Percentiles rank a stretch among this genome's conserved stretches.
Evolutionary conservation across 306 rosid genomes (phyloP).

Genomic region (Astragalus glycyphyllos): DNA sequence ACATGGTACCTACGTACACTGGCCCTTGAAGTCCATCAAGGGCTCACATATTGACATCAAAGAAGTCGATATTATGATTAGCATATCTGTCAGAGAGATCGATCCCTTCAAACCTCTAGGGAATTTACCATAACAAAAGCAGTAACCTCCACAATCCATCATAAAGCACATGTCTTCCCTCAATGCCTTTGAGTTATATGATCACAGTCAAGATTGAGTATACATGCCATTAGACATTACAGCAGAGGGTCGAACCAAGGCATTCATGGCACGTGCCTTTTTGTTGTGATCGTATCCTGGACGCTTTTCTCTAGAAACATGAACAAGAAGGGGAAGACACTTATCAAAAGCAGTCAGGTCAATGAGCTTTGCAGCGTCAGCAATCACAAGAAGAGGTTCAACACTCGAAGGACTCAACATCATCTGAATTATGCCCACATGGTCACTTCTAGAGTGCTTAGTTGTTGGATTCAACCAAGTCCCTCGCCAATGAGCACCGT

Average conservation of each 20-base stretch:
- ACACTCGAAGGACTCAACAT: conserved; percentile 92
- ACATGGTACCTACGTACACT: conserved; percentile 94
- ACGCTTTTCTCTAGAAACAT: conserved; percentile 91
- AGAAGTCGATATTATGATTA: conserved; percentile 89
- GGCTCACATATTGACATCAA: conserved; percentile 94
- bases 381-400: conserved; percentile 66
- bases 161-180: conserved; percentile 93
- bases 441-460: conserved; percentile 88
- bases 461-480: conserved; percentile 78
- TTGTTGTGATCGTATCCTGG: conserved; percentile 93
- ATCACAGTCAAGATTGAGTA: conserved; percentile 91
- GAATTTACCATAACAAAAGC: conserved; percentile 78
- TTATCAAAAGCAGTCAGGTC: conserved; percentile 77
- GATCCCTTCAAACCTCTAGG: conserved; percentile 95
- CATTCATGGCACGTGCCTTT: conserved; percentile 94
- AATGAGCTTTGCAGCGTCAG: conserved; percentile 67
- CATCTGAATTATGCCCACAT: conserved; percentile 93
- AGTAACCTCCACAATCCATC: conserved; percentile 97
- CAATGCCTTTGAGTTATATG: conserved; percentile 93
- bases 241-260: conserved; percentile 86
- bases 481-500: conserved; percentile 97
- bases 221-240: conserved; percentile 90
- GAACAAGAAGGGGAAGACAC: conserved; percentile 88
- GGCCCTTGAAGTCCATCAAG: conserved; percentile 97
- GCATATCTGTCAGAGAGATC: conserved; percentile 96